Evolutionary conservation across 2,329 filamentous ascomycete species (phyloP).

Genomic region (Fusarium sulawesiense): DNA sequence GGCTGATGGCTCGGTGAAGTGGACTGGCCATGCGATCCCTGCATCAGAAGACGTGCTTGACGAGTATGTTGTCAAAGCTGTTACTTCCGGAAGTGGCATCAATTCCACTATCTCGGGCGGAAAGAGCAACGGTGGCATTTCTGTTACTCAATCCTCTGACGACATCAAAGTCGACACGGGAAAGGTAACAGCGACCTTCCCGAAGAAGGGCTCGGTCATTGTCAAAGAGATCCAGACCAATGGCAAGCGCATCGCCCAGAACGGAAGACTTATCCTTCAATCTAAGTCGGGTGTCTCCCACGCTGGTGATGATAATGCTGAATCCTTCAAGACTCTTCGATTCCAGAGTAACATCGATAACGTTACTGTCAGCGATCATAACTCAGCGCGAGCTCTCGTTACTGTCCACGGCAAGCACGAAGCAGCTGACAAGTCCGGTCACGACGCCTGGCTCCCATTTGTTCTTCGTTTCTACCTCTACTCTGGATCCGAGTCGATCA

Average conservation of each 20-base stretch:
- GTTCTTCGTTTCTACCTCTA: conserved; percentile 67
- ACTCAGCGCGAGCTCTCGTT: conserved; percentile 55
- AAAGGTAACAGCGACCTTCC: conserved; percentile 56
- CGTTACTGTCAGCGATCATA: conserved; percentile 59
- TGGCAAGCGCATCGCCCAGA: conserved; percentile 57
- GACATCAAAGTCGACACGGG: conserved; percentile 58
- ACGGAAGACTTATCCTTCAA: conserved; percentile 64
- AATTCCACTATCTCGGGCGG: conserved; percentile 23
- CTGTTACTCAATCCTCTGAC: conserved; percentile 39
- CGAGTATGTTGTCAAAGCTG: conserved; percentile 54
- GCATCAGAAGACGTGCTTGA: conserved; percentile 54
- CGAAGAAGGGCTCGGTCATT: conserved; percentile 55
- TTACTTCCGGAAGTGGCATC: conserved; percentile 5
- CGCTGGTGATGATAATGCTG: conserved; percentile 12
- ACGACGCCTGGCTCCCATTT: conserved; percentile 64
- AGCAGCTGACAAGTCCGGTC: conserved; percentile 45
- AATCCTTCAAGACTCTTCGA: conserved; percentile 54
- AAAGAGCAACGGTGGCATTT: not conserved
- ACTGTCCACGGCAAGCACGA: conserved; percentile 56
- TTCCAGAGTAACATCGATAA: conserved; percentile 65
- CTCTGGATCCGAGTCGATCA: conserved; percentile 65
- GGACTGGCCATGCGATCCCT: conserved; percentile 68
- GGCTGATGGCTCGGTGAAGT: conserved; percentile 70
- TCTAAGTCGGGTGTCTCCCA: conserved; percentile 62
- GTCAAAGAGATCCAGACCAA: conserved; percentile 55